phyloP scores from a whole-genome alignment of 306 rosid genomes.

The Arachis stenosperma region DNA sequence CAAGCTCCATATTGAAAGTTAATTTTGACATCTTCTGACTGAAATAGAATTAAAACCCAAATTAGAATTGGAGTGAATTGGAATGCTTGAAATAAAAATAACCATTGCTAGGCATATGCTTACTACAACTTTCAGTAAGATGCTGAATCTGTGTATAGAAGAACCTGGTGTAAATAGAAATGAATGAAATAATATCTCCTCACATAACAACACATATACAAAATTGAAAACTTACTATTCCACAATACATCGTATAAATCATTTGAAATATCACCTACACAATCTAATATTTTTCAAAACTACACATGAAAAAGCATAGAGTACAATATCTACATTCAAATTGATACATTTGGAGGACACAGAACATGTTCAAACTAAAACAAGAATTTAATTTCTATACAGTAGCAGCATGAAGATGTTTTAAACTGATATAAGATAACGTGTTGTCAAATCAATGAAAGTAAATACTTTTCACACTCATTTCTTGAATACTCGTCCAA shows the following conservation, averaged over 20 bases:
- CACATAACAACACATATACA: slow-evolving; percentile 23
- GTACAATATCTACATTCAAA: slow-evolving; percentile 11
- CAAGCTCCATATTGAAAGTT: too few species aligned
- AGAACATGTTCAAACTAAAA: neutral
- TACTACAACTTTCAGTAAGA: slow-evolving; percentile 41
- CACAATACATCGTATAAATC: neutral
- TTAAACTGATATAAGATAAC: too few species aligned
- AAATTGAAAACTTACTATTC: slow-evolving; percentile 12
- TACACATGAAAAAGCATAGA: too few species aligned
- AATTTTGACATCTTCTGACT: too few species aligned
- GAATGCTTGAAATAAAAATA: too few species aligned
- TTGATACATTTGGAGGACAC: neutral
- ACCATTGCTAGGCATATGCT: slow-evolving; percentile 44
- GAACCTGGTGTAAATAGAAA: slow-evolving; percentile 65
- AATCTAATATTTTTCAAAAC: too few species aligned
- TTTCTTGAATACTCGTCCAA: too few species aligned
- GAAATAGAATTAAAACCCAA: too few species aligned
- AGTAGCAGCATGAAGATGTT: too few species aligned
- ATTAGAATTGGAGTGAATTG: too few species aligned
- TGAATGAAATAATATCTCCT: slow-evolving; percentile 43
- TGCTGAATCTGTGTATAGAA: slow-evolving; percentile 78
- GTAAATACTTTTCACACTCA: too few species aligned
- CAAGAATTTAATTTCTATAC: neutral
- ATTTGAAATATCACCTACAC: neutral
- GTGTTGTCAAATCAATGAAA: too few species aligned